Percentiles rank a stretch among this genome's conserved stretches.
Conservation (phyloP, 208 protist species). For the Wallacemonas collosoma region DNA sequence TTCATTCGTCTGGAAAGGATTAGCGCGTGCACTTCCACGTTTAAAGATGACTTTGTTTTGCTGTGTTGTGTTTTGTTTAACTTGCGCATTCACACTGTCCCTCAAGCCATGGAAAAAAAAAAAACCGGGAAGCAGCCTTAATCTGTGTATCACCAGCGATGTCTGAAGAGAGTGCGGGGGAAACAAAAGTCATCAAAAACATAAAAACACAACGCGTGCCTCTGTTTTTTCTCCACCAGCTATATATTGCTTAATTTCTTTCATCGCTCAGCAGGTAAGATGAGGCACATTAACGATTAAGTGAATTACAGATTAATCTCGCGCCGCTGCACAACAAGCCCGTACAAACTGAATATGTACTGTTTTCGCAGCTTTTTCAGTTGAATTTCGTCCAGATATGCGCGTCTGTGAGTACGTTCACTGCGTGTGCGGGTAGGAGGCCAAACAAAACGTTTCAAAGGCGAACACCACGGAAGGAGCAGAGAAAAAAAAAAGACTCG, state of each 20-base stretch:
- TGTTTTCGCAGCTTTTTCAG: background rate
- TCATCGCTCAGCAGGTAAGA: background rate
- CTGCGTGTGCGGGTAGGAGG: too few relatives aligned
- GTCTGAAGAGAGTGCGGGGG: background rate
- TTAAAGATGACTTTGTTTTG: background rate
- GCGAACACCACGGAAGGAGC: too few relatives aligned
- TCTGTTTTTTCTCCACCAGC: background rate
- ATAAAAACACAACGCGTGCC: background rate
- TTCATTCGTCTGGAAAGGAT: too few relatives aligned
- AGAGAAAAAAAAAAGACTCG: too few relatives aligned
- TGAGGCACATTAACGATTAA: conserved; percentile 18
- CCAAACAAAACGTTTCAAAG: too few relatives aligned
- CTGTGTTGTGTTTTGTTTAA: background rate
- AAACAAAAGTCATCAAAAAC: background rate
- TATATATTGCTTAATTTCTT: conserved; percentile 15
- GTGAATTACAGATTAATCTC: conserved; percentile 18
- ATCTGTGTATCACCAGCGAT: background rate
- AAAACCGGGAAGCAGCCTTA: background rate
- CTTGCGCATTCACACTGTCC: background rate
- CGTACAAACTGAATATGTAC: background rate
- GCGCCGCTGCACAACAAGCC: background rate
- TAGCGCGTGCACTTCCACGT: too few relatives aligned
- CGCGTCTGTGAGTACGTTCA: background rate
- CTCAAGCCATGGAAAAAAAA: background rate
- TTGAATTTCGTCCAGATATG: background rate